These are phyloP conservation scores for Apiospora marii DNA, from an alignment of 2,329 filamentous ascomycete species.

Conservation along the genomic window DNA sequence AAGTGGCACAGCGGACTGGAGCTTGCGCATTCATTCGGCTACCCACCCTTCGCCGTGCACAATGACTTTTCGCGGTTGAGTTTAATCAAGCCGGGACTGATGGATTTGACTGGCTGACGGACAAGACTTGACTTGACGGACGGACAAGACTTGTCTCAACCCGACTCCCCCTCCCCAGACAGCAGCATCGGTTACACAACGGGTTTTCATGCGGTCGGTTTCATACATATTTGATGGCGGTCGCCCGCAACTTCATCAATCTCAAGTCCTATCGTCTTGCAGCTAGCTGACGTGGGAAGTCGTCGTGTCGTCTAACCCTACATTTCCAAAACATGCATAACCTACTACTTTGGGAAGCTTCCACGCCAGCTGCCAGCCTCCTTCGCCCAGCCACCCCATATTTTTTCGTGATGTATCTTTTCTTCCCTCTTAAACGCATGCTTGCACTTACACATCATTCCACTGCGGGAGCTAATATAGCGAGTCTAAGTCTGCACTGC, in stretches of 20 bases:
- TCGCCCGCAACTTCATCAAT: not conserved
- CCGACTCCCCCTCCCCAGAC: not conserved
- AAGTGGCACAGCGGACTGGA: constrained; percentile 6
- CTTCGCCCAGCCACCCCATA: constrained; percentile 15
- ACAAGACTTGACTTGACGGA: too few relatives aligned
- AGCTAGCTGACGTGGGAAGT: not conserved
- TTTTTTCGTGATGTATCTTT: not conserved
- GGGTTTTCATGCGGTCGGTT: not conserved
- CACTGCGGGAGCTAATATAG: constrained; percentile 20
- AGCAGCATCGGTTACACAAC: constrained; percentile 11
- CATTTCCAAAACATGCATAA: not conserved
- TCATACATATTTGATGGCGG: constrained; percentile 11
- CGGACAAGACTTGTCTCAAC: not conserved
- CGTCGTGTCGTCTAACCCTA: not conserved
- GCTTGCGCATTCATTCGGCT: not conserved
- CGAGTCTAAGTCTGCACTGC: not conserved
- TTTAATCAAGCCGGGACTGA: constrained; percentile 1
- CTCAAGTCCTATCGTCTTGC: not conserved
- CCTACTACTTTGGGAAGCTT: constrained; percentile 5
- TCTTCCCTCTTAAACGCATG: not conserved
- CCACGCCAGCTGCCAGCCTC: not conserved
- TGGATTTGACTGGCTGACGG: not conserved
- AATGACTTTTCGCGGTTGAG: not conserved
- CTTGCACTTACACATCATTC: not conserved
- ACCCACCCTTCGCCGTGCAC: not conserved